Percentiles rank a stretch among this genome's conserved stretches.
phyloP scores from a whole-genome alignment of 2,329 filamentous ascomycete species.

The Nectriaceae sp. region DNA sequence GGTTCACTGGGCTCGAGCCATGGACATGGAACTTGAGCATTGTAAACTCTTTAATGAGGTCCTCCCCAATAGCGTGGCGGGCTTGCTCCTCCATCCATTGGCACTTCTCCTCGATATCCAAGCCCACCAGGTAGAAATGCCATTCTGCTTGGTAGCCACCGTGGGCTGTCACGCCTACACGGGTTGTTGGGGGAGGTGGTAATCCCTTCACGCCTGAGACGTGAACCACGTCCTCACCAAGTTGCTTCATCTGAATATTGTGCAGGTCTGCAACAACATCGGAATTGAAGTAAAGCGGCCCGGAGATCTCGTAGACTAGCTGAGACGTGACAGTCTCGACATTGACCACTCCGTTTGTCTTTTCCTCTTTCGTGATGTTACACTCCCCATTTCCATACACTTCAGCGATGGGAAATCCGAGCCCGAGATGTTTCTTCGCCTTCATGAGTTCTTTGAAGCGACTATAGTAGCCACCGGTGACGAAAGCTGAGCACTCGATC shows the following conservation, averaged over 20 bases:
- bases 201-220: constrained; percentile 23
- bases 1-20: constrained; percentile 39
- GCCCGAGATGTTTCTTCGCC: constrained; percentile 28
- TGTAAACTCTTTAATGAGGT: constrained; percentile 25
- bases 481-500: constrained; percentile 14
- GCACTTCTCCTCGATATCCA: constrained; percentile 42
- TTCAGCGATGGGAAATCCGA: constrained; percentile 52
- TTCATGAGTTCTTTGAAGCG: constrained; percentile 12
- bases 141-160: constrained; percentile 44
- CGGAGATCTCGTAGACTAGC: constrained; percentile 41
- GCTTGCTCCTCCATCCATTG: constrained; percentile 22
- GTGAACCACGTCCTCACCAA: constrained; percentile 26
- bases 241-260: constrained; percentile 46
- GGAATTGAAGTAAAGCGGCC: constrained; percentile 39
- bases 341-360: constrained; percentile 24
- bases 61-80: constrained; percentile 10
- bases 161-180: constrained; percentile 41
- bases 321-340: constrained; percentile 31
- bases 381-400: constrained; percentile 43
- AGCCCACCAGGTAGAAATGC: constrained; percentile 41
- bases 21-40: constrained; percentile 36
- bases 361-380: constrained; percentile 27
- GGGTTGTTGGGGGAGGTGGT: constrained; percentile 21
- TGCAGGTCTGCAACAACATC: constrained; percentile 39
- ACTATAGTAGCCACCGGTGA: constrained; percentile 14